A percentile compares a stretch with the other conserved stretches of the same genome.
These are phyloP conservation scores for Tetrapyrgos nigripes DNA, from an alignment of 1,284 basidiomycete species.

Conservation along the genomic window DNA sequence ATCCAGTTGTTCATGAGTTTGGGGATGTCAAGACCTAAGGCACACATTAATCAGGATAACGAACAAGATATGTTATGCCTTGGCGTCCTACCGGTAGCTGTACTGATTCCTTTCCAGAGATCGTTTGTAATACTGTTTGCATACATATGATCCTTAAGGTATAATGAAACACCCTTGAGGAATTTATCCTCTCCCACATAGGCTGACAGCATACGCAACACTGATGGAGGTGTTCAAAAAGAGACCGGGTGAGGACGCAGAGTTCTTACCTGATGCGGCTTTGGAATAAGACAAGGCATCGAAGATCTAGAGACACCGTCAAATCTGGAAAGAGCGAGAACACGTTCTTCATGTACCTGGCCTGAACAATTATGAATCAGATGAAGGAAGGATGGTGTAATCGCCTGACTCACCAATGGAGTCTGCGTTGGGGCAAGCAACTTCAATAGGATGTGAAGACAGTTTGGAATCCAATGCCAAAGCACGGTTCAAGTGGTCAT, in stretches of 20 bases:
- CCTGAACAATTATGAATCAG: background rate
- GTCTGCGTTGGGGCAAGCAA: constrained; percentile 88
- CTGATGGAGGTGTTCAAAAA: constrained; percentile 39
- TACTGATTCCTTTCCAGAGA: constrained; percentile 89
- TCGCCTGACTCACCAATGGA: constrained; percentile 76
- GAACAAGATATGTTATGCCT: background rate
- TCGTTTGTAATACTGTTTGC: constrained; percentile 88
- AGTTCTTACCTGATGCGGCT: constrained; percentile 72
- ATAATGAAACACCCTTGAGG: constrained; percentile 88
- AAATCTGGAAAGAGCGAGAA: background rate
- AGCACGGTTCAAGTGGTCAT: constrained; percentile 67
- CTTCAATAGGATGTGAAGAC: constrained; percentile 96
- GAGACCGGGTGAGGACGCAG: constrained; percentile 11
- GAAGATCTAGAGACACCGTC: constrained; percentile 69
- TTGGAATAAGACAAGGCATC: constrained; percentile 89
- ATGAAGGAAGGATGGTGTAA: background rate
- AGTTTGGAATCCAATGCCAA: constrained; percentile 87
- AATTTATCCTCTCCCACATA: constrained; percentile 92
- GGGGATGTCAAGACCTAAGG: constrained; percentile 76
- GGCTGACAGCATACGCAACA: constrained; percentile 91
- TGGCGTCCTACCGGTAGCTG: constrained; percentile 61
- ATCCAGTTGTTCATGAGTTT: constrained; percentile 95
- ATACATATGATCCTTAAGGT: constrained; percentile 86
- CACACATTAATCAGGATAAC: background rate
- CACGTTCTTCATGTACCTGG: background rate